These are phyloP conservation scores for Erysimum cheiranthoides DNA, from an alignment of 345 rosid species.

Conservation along the genomic window DNA sequence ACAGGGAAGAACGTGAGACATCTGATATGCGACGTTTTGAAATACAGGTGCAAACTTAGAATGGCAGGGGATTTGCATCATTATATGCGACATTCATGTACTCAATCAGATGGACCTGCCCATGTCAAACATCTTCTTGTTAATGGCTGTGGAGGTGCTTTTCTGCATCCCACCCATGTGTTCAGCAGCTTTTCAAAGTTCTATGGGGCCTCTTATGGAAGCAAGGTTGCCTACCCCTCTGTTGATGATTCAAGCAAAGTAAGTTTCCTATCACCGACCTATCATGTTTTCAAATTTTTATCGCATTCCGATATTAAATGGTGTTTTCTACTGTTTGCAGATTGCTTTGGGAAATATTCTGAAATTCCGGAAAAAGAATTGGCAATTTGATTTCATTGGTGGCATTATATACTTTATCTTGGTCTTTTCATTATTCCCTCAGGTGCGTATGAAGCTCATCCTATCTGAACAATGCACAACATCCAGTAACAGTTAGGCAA, in stretches of 20 bases:
- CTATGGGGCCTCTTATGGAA: constrained; percentile 70
- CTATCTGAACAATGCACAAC: constrained; percentile 3
- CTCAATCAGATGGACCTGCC: constrained; percentile 75
- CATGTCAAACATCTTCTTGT: constrained; percentile 91
- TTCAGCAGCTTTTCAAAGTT: constrained; percentile 71
- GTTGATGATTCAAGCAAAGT: constrained; percentile 99
- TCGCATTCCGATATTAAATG: constrained; percentile 13
- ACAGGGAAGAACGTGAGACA: constrained; percentile 88
- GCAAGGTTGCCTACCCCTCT: constrained; percentile 91
- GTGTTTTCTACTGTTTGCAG: constrained; percentile 54
- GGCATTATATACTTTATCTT: constrained; percentile 91
- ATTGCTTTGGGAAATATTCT: constrained; percentile 98
- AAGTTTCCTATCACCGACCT: constrained; percentile 22
- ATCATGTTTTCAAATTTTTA: constrained; percentile 30
- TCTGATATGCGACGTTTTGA: constrained; percentile 77
- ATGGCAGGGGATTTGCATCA: constrained; percentile 98
- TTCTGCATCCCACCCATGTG: constrained; percentile 98
- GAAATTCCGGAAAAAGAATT: constrained; percentile 98
- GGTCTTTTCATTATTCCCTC: constrained; percentile 93
- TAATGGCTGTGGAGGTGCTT: constrained; percentile 98
- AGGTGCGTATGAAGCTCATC: constrained; percentile 55
- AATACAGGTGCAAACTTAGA: constrained; percentile 93
- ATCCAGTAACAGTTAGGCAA: constrained; percentile 9
- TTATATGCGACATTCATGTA: constrained; percentile 92
- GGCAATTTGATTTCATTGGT: constrained; percentile 99